Conservation (phyloP, 176 grass and related monocot species). For the Saccharum spontaneum region DNA sequence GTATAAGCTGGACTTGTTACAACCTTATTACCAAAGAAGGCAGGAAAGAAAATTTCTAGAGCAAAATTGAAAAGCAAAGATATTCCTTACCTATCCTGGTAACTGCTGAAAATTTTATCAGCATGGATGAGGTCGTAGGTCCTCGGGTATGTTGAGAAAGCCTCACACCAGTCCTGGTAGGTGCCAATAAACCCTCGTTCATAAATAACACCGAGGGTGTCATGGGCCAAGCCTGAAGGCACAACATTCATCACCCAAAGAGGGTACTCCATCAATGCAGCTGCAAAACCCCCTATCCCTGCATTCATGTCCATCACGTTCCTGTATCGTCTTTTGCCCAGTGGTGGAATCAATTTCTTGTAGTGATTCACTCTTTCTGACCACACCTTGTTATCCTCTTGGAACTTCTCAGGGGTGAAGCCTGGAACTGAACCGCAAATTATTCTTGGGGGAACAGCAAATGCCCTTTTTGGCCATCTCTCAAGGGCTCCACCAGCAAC, state of each 20-base stretch:
- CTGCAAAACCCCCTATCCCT: conserved; percentile 55
- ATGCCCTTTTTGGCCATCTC: conserved; percentile 73
- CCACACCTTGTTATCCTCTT: conserved; percentile 67
- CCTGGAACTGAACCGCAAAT: conserved; percentile 45
- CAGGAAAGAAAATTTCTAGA: conserved; percentile 5
- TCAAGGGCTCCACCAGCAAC: conserved; percentile 66
- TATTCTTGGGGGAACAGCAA: conserved; percentile 62
- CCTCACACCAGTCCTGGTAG: conserved; percentile 87
- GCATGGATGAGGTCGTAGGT: conserved; percentile 88
- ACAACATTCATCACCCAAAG: conserved; percentile 92
- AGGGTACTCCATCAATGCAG: conserved; percentile 59
- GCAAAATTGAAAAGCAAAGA: neutral
- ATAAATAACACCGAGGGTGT: conserved; percentile 65
- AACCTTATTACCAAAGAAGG: neutral
- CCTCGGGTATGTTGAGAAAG: conserved; percentile 89
- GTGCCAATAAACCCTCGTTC: conserved; percentile 82
- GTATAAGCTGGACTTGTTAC: neutral
- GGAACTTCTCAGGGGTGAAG: conserved; percentile 57
- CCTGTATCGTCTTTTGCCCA: conserved; percentile 64
- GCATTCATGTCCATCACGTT: conserved; percentile 89
- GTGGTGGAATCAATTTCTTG: conserved; percentile 65
- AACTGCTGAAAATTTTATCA: conserved; percentile 61
- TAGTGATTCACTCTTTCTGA: conserved; percentile 61
- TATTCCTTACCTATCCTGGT: conserved; percentile 59
- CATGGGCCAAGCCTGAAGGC: conserved; percentile 30